Evolutionary conservation across 2,329 filamentous ascomycete genomes (phyloP), one percentile per base, ranked within the genome.

Genomic region (Trichoderma lentiforme): DNA sequence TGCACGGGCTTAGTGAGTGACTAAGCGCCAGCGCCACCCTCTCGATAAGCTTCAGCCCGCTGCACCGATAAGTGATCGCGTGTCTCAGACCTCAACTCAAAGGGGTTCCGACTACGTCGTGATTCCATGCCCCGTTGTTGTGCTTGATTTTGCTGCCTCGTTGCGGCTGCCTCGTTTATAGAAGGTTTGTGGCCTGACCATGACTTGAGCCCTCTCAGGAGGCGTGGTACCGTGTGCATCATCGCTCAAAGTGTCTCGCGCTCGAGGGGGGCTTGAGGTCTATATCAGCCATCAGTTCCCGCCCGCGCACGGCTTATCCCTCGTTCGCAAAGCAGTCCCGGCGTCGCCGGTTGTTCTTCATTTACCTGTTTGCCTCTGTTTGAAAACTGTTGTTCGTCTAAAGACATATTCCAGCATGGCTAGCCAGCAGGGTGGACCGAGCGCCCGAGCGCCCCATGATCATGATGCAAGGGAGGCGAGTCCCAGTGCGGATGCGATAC

Each of bases 341-440:
- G 51, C 51, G 34, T 51, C 47, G 26, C 61, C 53, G 47, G 26
- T 28, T 36, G 47, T 39, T 39, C 57, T 24, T 64, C n/a, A 18
- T 43, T 24, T 43, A 28, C 15, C 21, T 18, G 11, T 21, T n/a
- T 58, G n/a, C 51, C 53, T 32, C 32, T 61, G 24, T 53, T 60
- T 28, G 57, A 62, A 28, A n/a, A 14, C 15, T 36, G 28, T 15
- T 32, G 18, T 53, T 62, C 43, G 36, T 62, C 28, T 53, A 36
- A 43, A 58, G n/a, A 7, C 24, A 61, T 53, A 26, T 18, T 53
- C 39, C 32, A 61, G 57, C 68, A 83, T 83, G 81, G 80, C 80
- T 64, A 82, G 77, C 68, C 74, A 72, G 74, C 77, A 75, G 71
- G 76, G 75, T 72, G 78, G 76, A 74, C 76, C 76, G 65, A 73